Base-by-base conservation (phyloP, 345 rosid species). In the Eucalyptus erythrocorys region DNA sequence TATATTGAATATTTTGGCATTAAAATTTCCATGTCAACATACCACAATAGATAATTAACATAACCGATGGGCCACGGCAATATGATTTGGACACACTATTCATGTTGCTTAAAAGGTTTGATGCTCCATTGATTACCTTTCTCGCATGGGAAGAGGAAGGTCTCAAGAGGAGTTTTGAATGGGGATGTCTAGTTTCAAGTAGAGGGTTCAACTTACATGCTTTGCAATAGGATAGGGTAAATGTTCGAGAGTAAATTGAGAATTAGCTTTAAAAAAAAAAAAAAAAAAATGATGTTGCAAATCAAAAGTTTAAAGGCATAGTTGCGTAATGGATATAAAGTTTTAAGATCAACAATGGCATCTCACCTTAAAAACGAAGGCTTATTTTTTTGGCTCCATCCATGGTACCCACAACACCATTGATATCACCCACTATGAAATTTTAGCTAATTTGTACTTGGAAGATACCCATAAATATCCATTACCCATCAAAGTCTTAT, bases 291-390 rank as follows among this genome's bases (percentile, higher is more conserved):
- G 26, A 51, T 34, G 22, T 4, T 9, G 43, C 42, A 17, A 68
- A 68, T 34, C 1, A 19, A 17, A 68, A 68, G 12, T 68, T 68
- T 34, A 34, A 34, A 2, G 43, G 26, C 13, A 4, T 5, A 19
- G 11, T 17, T 68, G 13, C 1, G 1, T 3, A 6, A 3, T 16
- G 9, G 1, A 8, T 17, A 34, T 17, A 17, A 68, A 14, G 10
- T 68, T 32, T 68, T n/a, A 34, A 9, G 7, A 32, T 51, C 57
- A 19, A 21, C 26, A 8, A 51, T 51, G 4, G 2, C 26, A 51
- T 51, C 57, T 51, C 57, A 51, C 26, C 57, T 51, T 55, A 9
- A 55, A 22, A 55, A 55, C 22, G 27, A 55, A 55, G 30, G 61
- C 61, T 55, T 55, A 19, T 27, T 24, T 55, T 24, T 55, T 53